Conservation (phyloP, 2,329 filamentous ascomycete species). For the Diatrype stigma region DNA sequence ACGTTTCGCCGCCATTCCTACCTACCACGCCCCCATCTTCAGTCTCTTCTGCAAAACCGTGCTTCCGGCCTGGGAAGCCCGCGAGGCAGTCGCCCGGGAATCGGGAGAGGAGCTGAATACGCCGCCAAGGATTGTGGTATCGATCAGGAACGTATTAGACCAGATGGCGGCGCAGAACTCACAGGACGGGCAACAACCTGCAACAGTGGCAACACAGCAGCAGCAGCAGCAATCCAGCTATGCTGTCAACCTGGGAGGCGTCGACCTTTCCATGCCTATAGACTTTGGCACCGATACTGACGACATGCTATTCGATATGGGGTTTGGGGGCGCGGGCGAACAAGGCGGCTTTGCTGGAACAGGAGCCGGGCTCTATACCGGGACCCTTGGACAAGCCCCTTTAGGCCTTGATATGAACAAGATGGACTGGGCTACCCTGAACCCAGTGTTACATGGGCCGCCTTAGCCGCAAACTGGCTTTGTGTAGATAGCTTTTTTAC, state of each 20-base stretch:
- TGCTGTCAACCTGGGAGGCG: not conserved
- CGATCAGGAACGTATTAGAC: not conserved
- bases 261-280: not conserved
- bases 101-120: not conserved
- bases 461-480: too few relatives aligned
- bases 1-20: constrained; percentile 17
- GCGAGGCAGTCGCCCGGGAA: not conserved
- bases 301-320: not conserved
- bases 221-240: not conserved
- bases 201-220: too few relatives aligned
- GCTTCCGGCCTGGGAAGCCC: constrained; percentile 2
- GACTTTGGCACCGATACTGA: not conserved
- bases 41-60: not conserved
- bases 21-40: not conserved
- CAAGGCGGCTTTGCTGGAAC: not conserved
- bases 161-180: not conserved
- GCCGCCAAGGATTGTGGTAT: not conserved
- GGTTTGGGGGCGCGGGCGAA: not conserved
- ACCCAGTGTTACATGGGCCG: too few relatives aligned
- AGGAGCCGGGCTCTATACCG: not conserved
- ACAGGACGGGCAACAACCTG: not conserved
- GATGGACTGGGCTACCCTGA: not conserved
- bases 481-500: too few relatives aligned
- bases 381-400: not conserved
- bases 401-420: not conserved